phyloP scores from a whole-genome alignment of 306 rosid species.

The Carpinus viminea region DNA sequence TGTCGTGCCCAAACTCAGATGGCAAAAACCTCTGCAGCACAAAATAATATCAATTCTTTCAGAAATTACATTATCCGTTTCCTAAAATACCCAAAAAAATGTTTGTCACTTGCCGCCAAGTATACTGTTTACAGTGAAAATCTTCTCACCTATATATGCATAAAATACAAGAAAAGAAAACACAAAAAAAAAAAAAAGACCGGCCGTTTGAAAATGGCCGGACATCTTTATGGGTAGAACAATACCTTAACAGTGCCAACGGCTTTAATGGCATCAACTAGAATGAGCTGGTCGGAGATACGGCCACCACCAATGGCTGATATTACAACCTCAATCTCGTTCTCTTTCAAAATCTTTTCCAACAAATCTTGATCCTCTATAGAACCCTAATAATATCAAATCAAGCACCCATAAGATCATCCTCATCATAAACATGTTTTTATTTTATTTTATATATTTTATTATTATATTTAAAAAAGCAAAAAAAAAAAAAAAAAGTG shows the following conservation, averaged over 20 bases:
- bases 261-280: conserved; percentile 11
- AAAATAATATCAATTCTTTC: background rate
- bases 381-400: conserved; percentile 9
- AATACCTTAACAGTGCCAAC: conserved; percentile 13
- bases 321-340: conserved; percentile 15
- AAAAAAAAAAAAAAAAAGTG: too few relatives aligned
- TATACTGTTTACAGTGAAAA: too few relatives aligned
- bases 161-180: too few relatives aligned
- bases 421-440: too few relatives aligned
- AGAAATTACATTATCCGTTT: too few relatives aligned
- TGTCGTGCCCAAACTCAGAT: conserved; percentile 14
- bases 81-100: too few relatives aligned
- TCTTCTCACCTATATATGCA: too few relatives aligned
- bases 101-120: too few relatives aligned
- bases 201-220: background rate
- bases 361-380: background rate
- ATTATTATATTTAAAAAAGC: too few relatives aligned
- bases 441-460: too few relatives aligned
- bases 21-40: conserved; percentile 5
- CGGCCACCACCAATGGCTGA: conserved; percentile 1
- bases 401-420: background rate
- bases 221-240: background rate
- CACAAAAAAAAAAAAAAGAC: too few relatives aligned
- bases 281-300: background rate
- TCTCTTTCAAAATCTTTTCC: conserved; percentile 15